Evolutionary conservation across 225 moss, liverwort and hornwort species (phyloP).

Genomic region (Neckera pumila): DNA sequence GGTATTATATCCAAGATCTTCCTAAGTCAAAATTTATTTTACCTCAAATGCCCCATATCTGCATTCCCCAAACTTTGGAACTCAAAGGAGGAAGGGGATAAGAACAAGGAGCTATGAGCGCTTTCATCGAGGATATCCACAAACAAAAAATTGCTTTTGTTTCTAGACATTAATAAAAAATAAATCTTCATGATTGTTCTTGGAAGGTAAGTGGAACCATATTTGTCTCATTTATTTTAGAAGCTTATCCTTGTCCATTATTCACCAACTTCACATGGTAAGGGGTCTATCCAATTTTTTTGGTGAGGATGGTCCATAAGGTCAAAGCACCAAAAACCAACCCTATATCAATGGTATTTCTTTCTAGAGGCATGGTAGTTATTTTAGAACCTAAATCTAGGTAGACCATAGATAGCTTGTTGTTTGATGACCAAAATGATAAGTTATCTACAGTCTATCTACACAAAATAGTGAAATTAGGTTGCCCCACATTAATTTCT

Average conservation of each 20-base stretch:
- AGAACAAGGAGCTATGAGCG: background rate
- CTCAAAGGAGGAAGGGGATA: background rate
- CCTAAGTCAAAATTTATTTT: background rate
- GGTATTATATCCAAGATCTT: background rate
- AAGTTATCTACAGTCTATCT: no score
- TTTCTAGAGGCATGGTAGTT: no score
- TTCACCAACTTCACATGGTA: background rate
- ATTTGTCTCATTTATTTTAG: background rate
- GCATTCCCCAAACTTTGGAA: background rate
- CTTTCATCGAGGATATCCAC: background rate
- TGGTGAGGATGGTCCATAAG: fast-evolving
- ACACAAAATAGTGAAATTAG: no score
- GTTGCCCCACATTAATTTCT: no score
- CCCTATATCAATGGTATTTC: no score
- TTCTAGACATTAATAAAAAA: background rate
- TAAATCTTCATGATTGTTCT: background rate
- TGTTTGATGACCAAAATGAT: no score
- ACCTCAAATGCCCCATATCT: background rate
- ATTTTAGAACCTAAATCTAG: no score
- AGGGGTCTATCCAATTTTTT: background rate
- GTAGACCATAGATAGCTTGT: no score
- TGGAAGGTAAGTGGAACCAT: fast-evolving
- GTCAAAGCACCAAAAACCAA: no score
- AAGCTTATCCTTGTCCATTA: fast-evolving
- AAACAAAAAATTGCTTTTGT: background rate